A percentile compares a stretch with the other conserved stretches of the same genome.
phyloP scores from a whole-genome alignment of 2,329 filamentous ascomycete species.

The Exophiala phaeomuriformis region DNA sequence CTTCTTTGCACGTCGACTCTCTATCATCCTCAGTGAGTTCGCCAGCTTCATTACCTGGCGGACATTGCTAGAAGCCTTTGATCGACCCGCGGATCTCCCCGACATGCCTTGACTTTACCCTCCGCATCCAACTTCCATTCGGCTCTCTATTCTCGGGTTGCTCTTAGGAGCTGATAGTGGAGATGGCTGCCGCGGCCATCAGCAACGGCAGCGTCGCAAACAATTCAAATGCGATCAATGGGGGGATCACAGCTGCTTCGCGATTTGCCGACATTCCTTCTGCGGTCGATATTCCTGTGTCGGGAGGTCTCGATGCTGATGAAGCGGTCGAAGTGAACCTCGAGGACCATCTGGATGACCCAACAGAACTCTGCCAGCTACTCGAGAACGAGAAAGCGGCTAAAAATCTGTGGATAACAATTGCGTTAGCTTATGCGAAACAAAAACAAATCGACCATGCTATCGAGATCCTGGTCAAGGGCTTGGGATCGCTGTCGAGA shows the following conservation, averaged over 20 bases:
- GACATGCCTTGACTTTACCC: neutral
- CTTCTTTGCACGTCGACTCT: neutral
- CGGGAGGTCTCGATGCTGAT: constrained; percentile 53
- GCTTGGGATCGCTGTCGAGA: constrained; percentile 62
- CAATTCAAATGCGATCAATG: neutral
- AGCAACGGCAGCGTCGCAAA: constrained; percentile 14
- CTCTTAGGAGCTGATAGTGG: neutral
- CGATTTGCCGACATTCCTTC: constrained; percentile 58
- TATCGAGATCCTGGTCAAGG: constrained; percentile 63
- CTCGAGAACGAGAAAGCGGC: constrained; percentile 90
- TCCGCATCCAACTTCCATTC: neutral
- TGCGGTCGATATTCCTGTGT: constrained; percentile 58
- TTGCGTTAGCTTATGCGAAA: constrained; percentile 92
- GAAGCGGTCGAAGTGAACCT: constrained; percentile 86
- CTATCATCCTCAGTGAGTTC: neutral
- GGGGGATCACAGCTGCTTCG: constrained; percentile 14
- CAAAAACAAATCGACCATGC: constrained; percentile 85
- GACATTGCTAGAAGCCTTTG: neutral
- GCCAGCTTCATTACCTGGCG: neutral
- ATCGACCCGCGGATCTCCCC: neutral
- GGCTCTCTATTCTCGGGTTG: neutral
- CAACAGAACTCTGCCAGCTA: constrained; percentile 87
- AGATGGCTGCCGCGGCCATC: constrained; percentile 13
- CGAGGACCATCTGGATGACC: constrained; percentile 83
- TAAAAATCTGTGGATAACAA: constrained; percentile 96